phyloP scores from a whole-genome alignment of 1,284 basidiomycete species.

The Pholiota adiposa region DNA sequence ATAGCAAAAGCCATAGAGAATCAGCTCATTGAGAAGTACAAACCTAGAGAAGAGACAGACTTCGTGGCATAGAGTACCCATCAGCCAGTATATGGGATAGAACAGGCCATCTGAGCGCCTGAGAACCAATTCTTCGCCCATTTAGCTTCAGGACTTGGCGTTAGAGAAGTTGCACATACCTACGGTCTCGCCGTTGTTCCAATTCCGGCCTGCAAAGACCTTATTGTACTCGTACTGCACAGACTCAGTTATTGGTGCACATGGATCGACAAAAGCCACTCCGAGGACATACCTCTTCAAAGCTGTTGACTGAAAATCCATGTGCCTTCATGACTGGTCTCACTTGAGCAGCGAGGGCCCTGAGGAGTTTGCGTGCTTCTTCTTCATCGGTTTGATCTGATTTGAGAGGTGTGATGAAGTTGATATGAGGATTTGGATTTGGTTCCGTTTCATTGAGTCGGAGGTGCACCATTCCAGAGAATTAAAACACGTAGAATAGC shows the following conservation, averaged over 20 bases:
- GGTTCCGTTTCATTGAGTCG: conserved; percentile 69
- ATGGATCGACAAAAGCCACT: background rate
- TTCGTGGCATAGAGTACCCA: conserved; percentile 84
- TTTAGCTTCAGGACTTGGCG: background rate
- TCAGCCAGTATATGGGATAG: conserved; percentile 64
- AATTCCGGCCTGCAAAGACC: conserved; percentile 81
- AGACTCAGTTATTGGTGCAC: background rate
- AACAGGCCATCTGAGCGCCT: conserved; percentile 63
- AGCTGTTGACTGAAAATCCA: conserved; percentile 73
- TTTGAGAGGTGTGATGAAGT: conserved; percentile 73
- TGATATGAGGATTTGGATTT: conserved; percentile 77
- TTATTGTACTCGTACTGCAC: conserved; percentile 71
- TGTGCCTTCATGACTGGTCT: conserved; percentile 80
- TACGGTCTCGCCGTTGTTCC: conserved; percentile 78
- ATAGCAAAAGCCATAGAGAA: conserved; percentile 5
- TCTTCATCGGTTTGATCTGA: conserved; percentile 49
- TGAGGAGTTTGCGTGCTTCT: conserved; percentile 66
- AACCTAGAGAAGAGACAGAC: conserved; percentile 38
- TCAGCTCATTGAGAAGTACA: background rate
- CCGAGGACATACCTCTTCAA: conserved; percentile 73
- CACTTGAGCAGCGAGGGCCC: conserved; percentile 80
- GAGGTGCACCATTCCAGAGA: conserved; percentile 63
- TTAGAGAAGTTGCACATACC: conserved; percentile 44
- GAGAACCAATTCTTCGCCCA: conserved; percentile 68
- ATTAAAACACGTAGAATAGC: background rate